A percentile compares a stretch with the other conserved stretches of the same genome.
These are phyloP conservation scores for Agaricus bisporus DNA, from an alignment of 768 basidiomycete genomes.

Conservation along the genomic window DNA sequence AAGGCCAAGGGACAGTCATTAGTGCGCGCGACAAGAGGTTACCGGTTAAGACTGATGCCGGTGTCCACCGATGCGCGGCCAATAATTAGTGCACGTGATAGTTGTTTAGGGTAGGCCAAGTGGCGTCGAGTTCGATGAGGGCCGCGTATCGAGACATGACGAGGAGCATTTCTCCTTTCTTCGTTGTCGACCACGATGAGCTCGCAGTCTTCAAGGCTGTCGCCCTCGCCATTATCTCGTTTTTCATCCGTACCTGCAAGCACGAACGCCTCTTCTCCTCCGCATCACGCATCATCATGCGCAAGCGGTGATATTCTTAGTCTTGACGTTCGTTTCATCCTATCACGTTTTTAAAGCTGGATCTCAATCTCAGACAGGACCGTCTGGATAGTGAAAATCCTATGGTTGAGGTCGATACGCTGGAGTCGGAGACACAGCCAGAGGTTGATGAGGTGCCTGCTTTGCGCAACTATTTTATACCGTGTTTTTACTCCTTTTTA, in stretches of 20 bases:
- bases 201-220: constrained; percentile 16
- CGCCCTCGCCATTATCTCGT: constrained; percentile 12
- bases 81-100: neutral
- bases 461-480: neutral
- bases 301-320: constrained; percentile 20
- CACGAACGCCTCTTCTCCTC: constrained; percentile 20
- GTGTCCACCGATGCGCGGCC: no score
- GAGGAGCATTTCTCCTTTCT: neutral
- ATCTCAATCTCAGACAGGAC: neutral
- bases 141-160: neutral
- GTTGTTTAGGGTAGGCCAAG: constrained; percentile 13
- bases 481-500: constrained; percentile 16
- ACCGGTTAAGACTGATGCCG: no score
- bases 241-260: constrained; percentile 15
- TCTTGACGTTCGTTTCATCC: neutral
- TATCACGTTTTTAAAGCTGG: neutral
- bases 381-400: neutral
- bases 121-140: constrained; percentile 6
- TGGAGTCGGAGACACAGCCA: neutral
- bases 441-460: constrained; percentile 12
- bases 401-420: neutral
- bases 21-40: constrained; percentile 32
- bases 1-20: constrained; percentile 36
- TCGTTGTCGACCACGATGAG: constrained; percentile 14
- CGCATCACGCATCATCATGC: constrained; percentile 18